These are phyloP conservation scores for Podospora conica DNA, from an alignment of 495 filamentous ascomycete genomes.

Conservation along the genomic window DNA sequence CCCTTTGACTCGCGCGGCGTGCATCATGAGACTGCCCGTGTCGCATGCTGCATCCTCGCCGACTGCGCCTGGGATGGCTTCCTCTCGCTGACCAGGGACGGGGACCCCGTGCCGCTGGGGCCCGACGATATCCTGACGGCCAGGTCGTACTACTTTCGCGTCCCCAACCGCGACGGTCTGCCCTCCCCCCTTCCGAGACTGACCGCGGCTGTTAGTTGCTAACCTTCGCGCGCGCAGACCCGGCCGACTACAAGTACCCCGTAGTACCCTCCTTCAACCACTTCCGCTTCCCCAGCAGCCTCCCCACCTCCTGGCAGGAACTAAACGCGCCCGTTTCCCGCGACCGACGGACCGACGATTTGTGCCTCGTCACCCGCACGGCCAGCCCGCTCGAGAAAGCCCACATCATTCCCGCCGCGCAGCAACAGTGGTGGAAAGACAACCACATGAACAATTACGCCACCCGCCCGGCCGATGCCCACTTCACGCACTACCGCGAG, in stretches of 20 bases:
- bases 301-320: background rate
- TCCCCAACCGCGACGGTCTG: background rate
- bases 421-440: background rate
- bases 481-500: background rate
- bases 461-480: background rate
- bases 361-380: background rate
- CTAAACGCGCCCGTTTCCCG: background rate
- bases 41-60: constrained; percentile 2
- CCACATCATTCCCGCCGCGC: background rate
- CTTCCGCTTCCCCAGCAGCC: background rate
- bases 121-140: background rate
- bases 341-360: background rate
- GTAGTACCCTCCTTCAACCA: constrained; percentile 1
- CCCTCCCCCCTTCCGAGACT: background rate
- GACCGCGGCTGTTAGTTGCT: too few species aligned
- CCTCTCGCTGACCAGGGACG: background rate
- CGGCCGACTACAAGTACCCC: background rate
- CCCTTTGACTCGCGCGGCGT: constrained; percentile 2
- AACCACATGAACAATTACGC: background rate
- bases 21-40: constrained; percentile 1
- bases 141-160: background rate
- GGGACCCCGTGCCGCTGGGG: background rate
- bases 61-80: constrained; percentile 2
- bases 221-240: background rate
- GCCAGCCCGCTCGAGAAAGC: background rate